Evolutionary conservation across 1,139 yeast genomes (phyloP), one percentile per base, ranked within the genome.

Genomic region (Tardiomyces depauwii): DNA sequence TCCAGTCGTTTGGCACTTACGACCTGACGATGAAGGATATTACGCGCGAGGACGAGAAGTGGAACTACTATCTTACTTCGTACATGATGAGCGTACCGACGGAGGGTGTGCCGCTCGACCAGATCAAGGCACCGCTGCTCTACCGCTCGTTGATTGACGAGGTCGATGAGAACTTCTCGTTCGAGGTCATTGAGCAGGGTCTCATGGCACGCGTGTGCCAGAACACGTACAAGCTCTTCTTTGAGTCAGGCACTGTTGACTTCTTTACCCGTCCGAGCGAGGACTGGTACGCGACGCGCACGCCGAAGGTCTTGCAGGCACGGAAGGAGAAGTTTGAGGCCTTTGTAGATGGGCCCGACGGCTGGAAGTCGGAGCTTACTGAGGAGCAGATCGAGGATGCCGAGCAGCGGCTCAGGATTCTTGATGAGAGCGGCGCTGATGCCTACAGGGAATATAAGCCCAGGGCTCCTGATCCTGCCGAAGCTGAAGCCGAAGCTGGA

Each of bases 71-170:
- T 60, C 76, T 91, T 46, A 91, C 97, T 0, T 84, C 95, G 44
- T 91, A 83, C 64, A 77, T 91, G 44, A 83, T 91, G 86, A 83
- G 95, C 6, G 94, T 87, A 57, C 97, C 98, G 39, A 91, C 99
- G 2, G 98, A 91, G 64, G 97, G 97, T 30, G 84, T 93, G 19
- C 81, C 89, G n/a, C 79, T 86, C n/a, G 79, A 84, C 32, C 56
- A 56, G 49, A 55, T 63, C 49, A 58, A 60, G 47, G 49, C 65
- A 39, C 66, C 67, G 11, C 48, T 63, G 44, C 49, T 61, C 46
- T 54, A 55, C 45, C 57, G 65, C 23, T 49, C 58, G 11, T 47
- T 60, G 46, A 54, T 56, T 38, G 80, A 76, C 52, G 80, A 74
- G n/a, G 76, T 83, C 43, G 82, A 77, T 47, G 93, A 93, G 2